Conservation (phyloP, 2,329 filamentous ascomycete species). For the Aspergillus udagawae region DNA sequence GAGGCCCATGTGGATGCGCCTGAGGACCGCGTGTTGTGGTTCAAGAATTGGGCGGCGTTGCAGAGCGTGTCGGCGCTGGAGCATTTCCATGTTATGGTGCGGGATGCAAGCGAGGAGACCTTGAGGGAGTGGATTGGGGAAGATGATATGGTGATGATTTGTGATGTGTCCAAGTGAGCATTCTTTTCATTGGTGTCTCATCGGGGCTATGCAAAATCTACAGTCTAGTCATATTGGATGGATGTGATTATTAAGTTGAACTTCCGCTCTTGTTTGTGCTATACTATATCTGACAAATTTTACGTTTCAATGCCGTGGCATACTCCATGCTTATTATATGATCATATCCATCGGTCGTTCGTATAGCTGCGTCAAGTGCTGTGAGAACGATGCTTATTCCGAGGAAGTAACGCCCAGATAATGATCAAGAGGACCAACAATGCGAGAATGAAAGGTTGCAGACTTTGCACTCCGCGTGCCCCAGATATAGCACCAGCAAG, state of each 20-base stretch:
- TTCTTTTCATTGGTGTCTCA: too few relatives aligned
- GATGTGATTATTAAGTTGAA: too few relatives aligned
- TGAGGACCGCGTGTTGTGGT: conserved; percentile 1
- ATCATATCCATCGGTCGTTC: too few relatives aligned
- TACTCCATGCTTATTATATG: too few relatives aligned
- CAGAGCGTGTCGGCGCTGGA: conserved; percentile 3
- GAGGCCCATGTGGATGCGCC: neutral
- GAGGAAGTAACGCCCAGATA: neutral
- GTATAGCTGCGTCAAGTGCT: neutral
- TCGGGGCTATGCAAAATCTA: too few relatives aligned
- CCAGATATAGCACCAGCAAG: conserved; percentile 65
- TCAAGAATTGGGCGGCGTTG: conserved; percentile 1
- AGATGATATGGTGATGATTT: neutral
- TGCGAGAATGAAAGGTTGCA: conserved; percentile 55
- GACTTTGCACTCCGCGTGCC: conserved; percentile 51
- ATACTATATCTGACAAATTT: too few relatives aligned
- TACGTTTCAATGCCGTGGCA: too few relatives aligned
- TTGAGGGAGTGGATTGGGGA: neutral
- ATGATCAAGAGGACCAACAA: conserved; percentile 31
- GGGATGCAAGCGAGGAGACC: neutral
- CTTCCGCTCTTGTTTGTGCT: too few relatives aligned
- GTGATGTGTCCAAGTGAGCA: too few relatives aligned
- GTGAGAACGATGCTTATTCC: neutral
- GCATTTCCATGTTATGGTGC: conserved; percentile 5
- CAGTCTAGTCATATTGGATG: too few relatives aligned